Conservation (phyloP, 306 rosid genomes). For the Bauhinia variegata region DNA sequence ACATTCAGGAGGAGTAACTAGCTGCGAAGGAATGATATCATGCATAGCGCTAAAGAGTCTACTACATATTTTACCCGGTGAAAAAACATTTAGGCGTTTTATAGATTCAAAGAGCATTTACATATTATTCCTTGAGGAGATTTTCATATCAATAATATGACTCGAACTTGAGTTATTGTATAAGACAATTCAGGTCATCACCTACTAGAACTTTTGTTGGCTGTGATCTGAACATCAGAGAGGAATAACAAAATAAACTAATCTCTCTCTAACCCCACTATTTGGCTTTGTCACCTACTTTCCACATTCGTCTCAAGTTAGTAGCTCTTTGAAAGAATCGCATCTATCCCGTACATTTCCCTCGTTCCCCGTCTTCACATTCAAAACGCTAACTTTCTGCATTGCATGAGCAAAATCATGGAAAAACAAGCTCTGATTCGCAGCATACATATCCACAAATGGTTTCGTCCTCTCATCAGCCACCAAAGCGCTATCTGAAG, state of each 20-base stretch:
- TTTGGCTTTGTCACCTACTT: too few relatives aligned
- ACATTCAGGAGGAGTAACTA: not conserved
- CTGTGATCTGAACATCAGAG: too few relatives aligned
- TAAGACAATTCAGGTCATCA: too few relatives aligned
- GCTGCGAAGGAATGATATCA: not conserved
- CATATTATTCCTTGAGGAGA: too few relatives aligned
- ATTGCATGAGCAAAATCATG: conserved; percentile 43
- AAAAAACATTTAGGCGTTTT: too few relatives aligned
- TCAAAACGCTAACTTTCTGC: conserved; percentile 30
- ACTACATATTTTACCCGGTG: too few relatives aligned
- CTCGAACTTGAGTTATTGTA: too few relatives aligned
- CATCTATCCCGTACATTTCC: conserved; percentile 56
- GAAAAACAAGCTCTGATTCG: conserved; percentile 42
- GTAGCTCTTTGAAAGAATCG: conserved; percentile 40
- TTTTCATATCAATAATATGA: too few relatives aligned
- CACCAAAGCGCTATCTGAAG: conserved; percentile 32
- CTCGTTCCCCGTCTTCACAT: conserved; percentile 35
- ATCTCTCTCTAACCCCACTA: not conserved
- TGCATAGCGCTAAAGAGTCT: not conserved
- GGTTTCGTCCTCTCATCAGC: conserved; percentile 48
- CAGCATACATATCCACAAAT: conserved; percentile 43
- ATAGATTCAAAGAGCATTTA: too few relatives aligned
- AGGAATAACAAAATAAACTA: not conserved
- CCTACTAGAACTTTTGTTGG: too few relatives aligned
- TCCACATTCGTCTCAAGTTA: too few relatives aligned